Conservation (phyloP, 177 flowering plant genomes). For the Vitis hybrid region DNA sequence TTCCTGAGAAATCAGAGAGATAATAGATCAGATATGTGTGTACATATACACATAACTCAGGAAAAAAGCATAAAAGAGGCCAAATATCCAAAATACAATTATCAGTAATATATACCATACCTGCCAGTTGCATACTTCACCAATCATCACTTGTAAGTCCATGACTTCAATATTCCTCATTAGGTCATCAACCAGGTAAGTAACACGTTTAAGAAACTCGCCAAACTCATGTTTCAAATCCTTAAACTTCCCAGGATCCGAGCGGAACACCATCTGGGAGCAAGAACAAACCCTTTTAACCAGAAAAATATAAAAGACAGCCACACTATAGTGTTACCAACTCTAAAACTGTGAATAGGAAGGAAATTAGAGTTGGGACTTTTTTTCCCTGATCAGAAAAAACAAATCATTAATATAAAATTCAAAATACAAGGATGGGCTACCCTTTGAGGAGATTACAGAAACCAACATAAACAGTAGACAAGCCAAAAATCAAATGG, state of each 20-base stretch:
- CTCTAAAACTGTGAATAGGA: neutral
- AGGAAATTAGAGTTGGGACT: no score
- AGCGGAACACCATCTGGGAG: constrained; percentile 71
- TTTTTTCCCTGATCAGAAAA: no score
- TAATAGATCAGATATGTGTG: neutral
- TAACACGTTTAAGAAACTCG: constrained; percentile 42
- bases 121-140: constrained; percentile 73
- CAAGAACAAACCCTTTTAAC: neutral
- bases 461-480: no score
- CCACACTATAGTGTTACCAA: neutral
- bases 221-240: constrained; percentile 52
- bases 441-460: no score
- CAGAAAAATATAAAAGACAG: neutral
- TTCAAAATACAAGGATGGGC: no score
- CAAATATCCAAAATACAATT: neutral
- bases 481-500: no score
- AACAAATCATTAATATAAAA: no score
- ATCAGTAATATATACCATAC: constrained; percentile 27
- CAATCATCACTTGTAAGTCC: constrained; percentile 27
- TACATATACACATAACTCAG: no score
- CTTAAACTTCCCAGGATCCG: constrained; percentile 55
- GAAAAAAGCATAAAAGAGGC: neutral
- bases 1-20: constrained; percentile 43
- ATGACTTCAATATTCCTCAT: constrained; percentile 28
- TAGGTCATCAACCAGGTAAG: constrained; percentile 17